phyloP scores from a whole-genome alignment of 257 asterid species.

The Prunella vulgaris region DNA sequence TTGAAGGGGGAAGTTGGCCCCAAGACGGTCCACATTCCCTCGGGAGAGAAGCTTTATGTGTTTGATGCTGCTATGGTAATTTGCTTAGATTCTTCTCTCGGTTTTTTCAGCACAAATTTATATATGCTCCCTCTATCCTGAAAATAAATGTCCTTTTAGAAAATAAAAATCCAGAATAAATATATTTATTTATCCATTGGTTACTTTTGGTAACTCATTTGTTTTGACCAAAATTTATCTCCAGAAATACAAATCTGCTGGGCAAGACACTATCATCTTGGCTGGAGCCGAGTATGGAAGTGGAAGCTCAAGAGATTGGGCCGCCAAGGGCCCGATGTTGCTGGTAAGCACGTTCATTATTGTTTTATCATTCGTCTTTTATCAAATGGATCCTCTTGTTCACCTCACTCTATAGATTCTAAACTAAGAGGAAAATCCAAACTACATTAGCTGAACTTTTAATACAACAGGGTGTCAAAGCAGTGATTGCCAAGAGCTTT shows the following conservation, averaged over 20 bases:
- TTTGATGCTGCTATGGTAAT: slow-evolving; percentile 92
- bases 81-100: background rate
- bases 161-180: too few species aligned
- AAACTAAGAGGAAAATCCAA: background rate
- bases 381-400: background rate
- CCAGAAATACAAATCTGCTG: slow-evolving; percentile 85
- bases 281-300: slow-evolving; percentile 99
- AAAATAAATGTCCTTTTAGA: too few species aligned
- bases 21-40: slow-evolving; percentile 79
- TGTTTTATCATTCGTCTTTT: background rate
- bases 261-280: slow-evolving; percentile 74
- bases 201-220: background rate
- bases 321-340: slow-evolving; percentile 98
- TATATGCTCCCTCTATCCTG: too few species aligned
- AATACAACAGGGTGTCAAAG: slow-evolving; percentile 75
- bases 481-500: slow-evolving; percentile 91
- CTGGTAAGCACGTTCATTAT: slow-evolving; percentile 40
- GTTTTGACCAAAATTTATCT: slow-evolving; percentile 14
- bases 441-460: background rate
- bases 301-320: slow-evolving; percentile 99
- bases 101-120: background rate
- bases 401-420: background rate
- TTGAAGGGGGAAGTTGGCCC: slow-evolving; percentile 94
- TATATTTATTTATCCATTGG: too few species aligned
- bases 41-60: slow-evolving; percentile 72